Base-by-base conservation (phyloP, 768 basidiomycete genomes). In the Pleurotus tuoliensis region DNA sequence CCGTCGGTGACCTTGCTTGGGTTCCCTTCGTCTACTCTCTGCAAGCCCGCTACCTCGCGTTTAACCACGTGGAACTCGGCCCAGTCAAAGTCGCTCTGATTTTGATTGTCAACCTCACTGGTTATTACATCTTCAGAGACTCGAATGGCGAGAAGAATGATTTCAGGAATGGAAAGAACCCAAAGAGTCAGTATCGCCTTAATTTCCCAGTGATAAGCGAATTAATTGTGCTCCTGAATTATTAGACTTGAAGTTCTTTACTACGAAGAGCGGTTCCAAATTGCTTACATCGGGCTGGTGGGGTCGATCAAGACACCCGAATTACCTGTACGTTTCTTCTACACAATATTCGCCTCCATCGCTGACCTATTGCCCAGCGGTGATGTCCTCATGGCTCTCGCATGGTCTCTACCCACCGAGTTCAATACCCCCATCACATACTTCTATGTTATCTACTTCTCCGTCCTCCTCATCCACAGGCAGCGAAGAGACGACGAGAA, bases 271-370 rank as follows among this genome's bases (percentile, higher is more conserved):
- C 15, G 97, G 97, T 12, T 87, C 92, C 2, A 97, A 93, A 69
- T 79, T 99, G 34, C 80, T 99, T 24, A 96, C 86, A 25, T 92
- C 91, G 3, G 97, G 97, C 5, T 98, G 97, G 97, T 99, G 97
- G 97, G 96, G 95, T 7, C 71, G 81, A 49, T 95, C 90, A 0
- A 82, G 92, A 40, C 97, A 99, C 71, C 97, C 97, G 1, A 94
- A 95, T 64, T 95, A 95, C 70, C 66, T 92, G 88, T 88, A 61
- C n/a, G n/a, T 25, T 52, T 30, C 30, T 6, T 56, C 11, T 5
- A 11, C 20, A 4, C 5, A 16, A 47, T 37, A 22, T n/a, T 39
- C 22, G 56, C 47, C 20, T 40, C 8, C 27, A 44, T 55, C 37
- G 5, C 46, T 4, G 34, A 27, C 22, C 18, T 39, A 43, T 12